These are phyloP conservation scores for Diplocarpon rosae DNA, from an alignment of 2,329 filamentous ascomycete genomes.

Conservation along the genomic window DNA sequence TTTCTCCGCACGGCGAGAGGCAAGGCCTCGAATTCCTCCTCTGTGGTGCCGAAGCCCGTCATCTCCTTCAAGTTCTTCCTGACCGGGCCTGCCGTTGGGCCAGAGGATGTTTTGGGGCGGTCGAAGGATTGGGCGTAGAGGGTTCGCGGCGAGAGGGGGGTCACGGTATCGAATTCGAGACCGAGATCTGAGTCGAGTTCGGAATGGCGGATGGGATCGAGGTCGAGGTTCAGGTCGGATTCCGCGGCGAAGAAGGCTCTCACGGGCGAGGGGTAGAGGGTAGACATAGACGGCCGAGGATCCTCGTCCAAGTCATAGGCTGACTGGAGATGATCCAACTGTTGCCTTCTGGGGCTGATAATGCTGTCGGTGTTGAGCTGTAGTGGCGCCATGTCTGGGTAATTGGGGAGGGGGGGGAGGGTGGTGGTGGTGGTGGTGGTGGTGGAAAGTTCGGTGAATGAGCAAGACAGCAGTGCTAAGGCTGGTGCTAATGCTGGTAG, in stretches of 20 bases:
- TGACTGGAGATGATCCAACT: too few relatives aligned
- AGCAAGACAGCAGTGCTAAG: constrained; percentile 2
- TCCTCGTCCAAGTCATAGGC: too few relatives aligned
- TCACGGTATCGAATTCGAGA: background rate
- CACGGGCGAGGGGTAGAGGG: background rate
- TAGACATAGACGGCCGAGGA: background rate
- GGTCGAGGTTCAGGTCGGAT: too few relatives aligned
- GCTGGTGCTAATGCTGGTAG: too few relatives aligned
- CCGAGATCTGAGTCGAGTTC: constrained; percentile 1
- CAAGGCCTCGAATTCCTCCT: constrained; percentile 39
- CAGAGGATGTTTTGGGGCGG: constrained; percentile 18
- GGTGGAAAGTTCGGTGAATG: background rate
- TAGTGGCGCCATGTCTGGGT: constrained; percentile 7
- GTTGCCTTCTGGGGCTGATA: background rate
- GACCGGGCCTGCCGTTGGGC: constrained; percentile 14
- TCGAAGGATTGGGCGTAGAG: constrained; percentile 23
- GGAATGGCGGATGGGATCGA: too few relatives aligned
- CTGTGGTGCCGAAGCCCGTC: constrained; percentile 26
- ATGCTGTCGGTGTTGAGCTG: constrained; percentile 3
- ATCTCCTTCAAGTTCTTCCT: constrained; percentile 26
- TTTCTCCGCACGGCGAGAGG: constrained; percentile 40
- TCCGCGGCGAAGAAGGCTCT: too few relatives aligned
- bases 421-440: too few relatives aligned
- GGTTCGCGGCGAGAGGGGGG: constrained; percentile 15
- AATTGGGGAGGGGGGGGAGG: too few relatives aligned